Percentiles rank a stretch among this genome's conserved stretches.
phyloP scores from a whole-genome alignment of 2,329 filamentous ascomycete species.

The Aspergillus luchuensis region DNA sequence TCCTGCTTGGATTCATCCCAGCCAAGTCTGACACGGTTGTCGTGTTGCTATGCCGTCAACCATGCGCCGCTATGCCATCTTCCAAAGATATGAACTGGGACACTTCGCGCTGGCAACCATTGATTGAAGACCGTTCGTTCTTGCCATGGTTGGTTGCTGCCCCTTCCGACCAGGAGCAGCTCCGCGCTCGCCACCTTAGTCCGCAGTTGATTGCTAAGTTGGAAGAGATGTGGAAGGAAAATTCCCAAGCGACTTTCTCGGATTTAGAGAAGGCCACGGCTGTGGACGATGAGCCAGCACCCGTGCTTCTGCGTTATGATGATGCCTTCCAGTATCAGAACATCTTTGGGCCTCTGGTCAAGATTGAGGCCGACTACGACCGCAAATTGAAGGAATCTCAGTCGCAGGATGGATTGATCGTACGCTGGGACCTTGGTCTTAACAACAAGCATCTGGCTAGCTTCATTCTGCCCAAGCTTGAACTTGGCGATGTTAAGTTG shows the following conservation, averaged over 20 bases:
- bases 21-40: constrained; percentile 98
- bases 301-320: constrained; percentile 90
- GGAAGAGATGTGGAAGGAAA: constrained; percentile 98
- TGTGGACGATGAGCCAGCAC: constrained; percentile 91
- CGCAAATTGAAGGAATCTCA: constrained; percentile 98
- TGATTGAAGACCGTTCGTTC: constrained; percentile 96
- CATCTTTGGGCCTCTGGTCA: constrained; percentile 95
- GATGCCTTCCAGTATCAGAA: constrained; percentile 99
- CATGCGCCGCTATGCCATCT: constrained; percentile 90
- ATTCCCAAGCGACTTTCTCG: constrained; percentile 80
- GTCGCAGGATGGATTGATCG: constrained; percentile 90
- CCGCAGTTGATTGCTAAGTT: constrained; percentile 94
- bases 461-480: constrained; percentile 94
- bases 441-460: constrained; percentile 98
- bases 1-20: constrained; percentile 94
- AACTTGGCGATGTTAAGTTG: constrained; percentile 95
- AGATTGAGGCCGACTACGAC: constrained; percentile 99
- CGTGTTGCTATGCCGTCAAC: constrained; percentile 92
- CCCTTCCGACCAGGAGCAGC: constrained; percentile 91
- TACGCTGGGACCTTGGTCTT: constrained; percentile 91
- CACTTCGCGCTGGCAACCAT: constrained; percentile 92
- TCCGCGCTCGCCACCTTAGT: constrained; percentile 88
- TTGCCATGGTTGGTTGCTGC: constrained; percentile 87
- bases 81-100: constrained; percentile 99
- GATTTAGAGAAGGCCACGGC: constrained; percentile 89